A percentile compares a stretch with the other conserved stretches of the same genome.
phyloP scores from a whole-genome alignment of 2,329 filamentous ascomycete species.

The Sclerotinia sclerotiorum region DNA sequence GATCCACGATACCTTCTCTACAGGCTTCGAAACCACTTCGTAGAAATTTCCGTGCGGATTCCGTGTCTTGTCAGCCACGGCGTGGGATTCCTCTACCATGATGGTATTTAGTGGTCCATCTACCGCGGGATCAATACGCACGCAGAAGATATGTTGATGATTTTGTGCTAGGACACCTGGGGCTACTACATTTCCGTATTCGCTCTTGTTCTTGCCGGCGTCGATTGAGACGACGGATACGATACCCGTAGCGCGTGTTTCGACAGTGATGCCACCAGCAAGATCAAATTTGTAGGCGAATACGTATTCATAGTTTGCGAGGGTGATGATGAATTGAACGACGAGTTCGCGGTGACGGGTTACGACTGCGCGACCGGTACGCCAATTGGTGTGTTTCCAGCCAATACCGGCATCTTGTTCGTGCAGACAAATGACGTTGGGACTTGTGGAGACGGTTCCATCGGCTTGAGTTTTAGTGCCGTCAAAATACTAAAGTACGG shows the following conservation, averaged over 20 bases:
- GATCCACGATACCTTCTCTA: constrained; percentile 45
- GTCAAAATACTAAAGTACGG: constrained; percentile 52
- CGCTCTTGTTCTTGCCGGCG: constrained; percentile 47
- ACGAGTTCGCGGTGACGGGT: constrained; percentile 62
- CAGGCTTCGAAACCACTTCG: constrained; percentile 46
- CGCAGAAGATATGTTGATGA: constrained; percentile 59
- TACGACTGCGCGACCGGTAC: constrained; percentile 61
- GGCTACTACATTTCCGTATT: constrained; percentile 61
- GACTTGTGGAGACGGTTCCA: constrained; percentile 53
- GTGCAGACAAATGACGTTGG: constrained; percentile 67
- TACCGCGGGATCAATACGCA: constrained; percentile 57
- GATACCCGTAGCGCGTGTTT: constrained; percentile 66
- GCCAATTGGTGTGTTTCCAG: constrained; percentile 71
- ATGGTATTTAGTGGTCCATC: constrained; percentile 55
- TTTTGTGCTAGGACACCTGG: constrained; percentile 59
- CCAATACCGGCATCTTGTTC: constrained; percentile 68
- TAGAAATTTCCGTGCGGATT: constrained; percentile 57
- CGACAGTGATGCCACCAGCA: constrained; percentile 59
- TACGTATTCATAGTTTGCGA: constrained; percentile 71
- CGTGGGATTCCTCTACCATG: constrained; percentile 54
- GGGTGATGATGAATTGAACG: constrained; percentile 66
- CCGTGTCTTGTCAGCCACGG: constrained; percentile 45
- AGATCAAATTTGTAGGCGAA: constrained; percentile 65
- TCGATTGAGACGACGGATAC: constrained; percentile 57
- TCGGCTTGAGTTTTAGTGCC: constrained; percentile 52